Percentiles rank a stretch among this genome's conserved stretches.
Conservation (phyloP, 305 asterid species). For the Fraxinus greggii region DNA sequence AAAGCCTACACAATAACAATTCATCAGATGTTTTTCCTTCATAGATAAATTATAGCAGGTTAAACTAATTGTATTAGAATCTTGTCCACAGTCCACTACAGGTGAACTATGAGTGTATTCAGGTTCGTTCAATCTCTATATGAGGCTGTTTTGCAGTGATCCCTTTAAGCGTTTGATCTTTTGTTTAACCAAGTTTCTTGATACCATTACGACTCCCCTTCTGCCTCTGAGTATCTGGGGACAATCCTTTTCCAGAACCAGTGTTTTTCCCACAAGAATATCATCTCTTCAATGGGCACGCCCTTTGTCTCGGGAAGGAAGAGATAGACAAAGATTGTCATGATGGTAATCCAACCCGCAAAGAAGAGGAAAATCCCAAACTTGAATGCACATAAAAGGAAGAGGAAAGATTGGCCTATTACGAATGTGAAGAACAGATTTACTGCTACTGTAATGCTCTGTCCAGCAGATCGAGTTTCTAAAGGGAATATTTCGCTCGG, state of each 20-base stretch:
- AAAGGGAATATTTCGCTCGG: conserved; percentile 99
- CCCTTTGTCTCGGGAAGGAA: conserved; percentile 95
- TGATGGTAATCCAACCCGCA: conserved; percentile 73
- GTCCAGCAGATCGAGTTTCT: conserved; percentile 93
- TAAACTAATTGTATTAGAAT: not conserved
- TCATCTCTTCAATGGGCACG: conserved; percentile 88
- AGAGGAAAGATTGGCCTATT: conserved; percentile 75
- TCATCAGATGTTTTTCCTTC: not conserved
- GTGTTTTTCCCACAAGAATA: conserved; percentile 74
- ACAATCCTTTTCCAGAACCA: conserved; percentile 88
- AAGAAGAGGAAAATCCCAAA: conserved; percentile 89
- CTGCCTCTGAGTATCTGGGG: not conserved
- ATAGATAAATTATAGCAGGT: not conserved
- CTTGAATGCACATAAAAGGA: conserved; percentile 78
- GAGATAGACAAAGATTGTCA: conserved; percentile 70
- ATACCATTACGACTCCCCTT: not conserved
- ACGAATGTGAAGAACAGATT: conserved; percentile 81
- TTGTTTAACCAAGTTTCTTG: not conserved
- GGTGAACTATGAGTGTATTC: not conserved
- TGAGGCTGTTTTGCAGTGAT: not conserved
- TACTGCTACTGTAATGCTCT: conserved; percentile 89
- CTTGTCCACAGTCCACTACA: not conserved
- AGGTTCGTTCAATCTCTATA: not conserved
- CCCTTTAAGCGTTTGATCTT: not conserved
- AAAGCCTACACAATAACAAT: not conserved